phyloP scores from a whole-genome alignment of 208 protist species.

The Leishmania guyanensis region DNA sequence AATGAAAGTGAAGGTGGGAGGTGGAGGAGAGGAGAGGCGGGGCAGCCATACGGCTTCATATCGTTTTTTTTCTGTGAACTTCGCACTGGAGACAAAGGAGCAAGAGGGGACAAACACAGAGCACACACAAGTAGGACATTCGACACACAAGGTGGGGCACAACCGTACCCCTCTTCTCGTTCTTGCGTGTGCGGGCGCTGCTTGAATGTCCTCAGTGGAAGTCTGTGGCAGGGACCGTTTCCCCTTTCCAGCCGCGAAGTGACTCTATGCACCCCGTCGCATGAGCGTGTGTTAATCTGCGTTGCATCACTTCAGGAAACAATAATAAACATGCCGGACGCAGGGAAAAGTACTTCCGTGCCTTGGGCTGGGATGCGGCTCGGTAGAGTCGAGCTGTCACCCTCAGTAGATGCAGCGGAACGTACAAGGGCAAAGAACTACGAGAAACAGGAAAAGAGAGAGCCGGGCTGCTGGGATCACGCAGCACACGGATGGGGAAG shows the following conservation, averaged over 20 bases:
- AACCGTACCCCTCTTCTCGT: neutral
- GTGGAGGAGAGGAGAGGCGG: neutral
- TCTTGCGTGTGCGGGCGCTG: neutral
- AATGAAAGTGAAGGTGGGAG: neutral
- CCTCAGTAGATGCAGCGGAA: neutral
- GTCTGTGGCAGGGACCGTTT: neutral
- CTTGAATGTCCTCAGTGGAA: neutral
- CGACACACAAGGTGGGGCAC: too few relatives aligned
- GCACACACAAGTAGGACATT: neutral
- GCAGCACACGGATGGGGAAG: neutral
- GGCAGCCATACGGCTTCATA: neutral
- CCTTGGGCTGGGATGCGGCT: neutral
- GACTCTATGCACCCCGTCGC: neutral
- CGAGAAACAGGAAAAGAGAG: neutral
- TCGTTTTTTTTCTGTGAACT: neutral
- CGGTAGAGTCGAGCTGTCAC: neutral
- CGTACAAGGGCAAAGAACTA: neutral
- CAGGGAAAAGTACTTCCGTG: neutral
- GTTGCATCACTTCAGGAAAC: neutral
- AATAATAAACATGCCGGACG: neutral
- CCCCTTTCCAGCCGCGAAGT: neutral
- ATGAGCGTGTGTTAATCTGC: neutral
- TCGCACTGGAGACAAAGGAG: neutral
- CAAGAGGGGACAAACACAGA: constrained; percentile 5
- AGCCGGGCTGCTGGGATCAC: neutral